These are phyloP conservation scores for Rhipidocladum racemiflorum DNA, from an alignment of 176 grass and related monocot genomes.

Conservation along the genomic window DNA sequence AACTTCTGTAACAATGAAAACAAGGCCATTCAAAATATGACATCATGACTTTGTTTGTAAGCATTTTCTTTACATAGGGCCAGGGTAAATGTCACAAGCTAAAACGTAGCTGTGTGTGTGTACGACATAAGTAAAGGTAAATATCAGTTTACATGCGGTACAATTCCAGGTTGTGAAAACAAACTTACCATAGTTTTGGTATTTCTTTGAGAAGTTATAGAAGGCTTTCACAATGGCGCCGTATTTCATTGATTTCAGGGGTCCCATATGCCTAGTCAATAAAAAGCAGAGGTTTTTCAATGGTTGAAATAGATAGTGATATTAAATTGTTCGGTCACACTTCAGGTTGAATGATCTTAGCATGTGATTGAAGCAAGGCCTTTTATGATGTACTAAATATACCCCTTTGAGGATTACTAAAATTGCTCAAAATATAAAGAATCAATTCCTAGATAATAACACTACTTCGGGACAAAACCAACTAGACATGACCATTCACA, in stretches of 20 bases:
- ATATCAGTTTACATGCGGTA: neutral
- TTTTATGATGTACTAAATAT: neutral
- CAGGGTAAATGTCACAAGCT: neutral
- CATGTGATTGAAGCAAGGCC: neutral
- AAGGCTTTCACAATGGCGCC: constrained; percentile 74
- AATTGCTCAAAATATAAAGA: neutral
- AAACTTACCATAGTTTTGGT: constrained; percentile 83
- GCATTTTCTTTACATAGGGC: neutral
- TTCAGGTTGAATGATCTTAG: neutral
- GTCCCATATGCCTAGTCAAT: constrained; percentile 82
- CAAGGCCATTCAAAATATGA: neutral
- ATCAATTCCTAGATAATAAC: neutral
- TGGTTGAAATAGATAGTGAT: constrained; percentile 5
- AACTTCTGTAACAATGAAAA: neutral
- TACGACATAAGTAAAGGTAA: neutral
- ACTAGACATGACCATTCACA: neutral
- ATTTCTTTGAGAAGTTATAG: constrained; percentile 81
- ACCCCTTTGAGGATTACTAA: neutral
- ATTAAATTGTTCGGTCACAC: neutral
- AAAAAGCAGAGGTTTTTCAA: neutral
- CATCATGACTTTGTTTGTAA: neutral
- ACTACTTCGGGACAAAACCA: neutral
- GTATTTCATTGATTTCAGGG: constrained; percentile 65
- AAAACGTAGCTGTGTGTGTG: neutral
- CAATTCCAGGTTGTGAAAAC: neutral